These are phyloP conservation scores for Heterobasidion parviporum DNA, from an alignment of 1,284 basidiomycete genomes.

Conservation along the genomic window DNA sequence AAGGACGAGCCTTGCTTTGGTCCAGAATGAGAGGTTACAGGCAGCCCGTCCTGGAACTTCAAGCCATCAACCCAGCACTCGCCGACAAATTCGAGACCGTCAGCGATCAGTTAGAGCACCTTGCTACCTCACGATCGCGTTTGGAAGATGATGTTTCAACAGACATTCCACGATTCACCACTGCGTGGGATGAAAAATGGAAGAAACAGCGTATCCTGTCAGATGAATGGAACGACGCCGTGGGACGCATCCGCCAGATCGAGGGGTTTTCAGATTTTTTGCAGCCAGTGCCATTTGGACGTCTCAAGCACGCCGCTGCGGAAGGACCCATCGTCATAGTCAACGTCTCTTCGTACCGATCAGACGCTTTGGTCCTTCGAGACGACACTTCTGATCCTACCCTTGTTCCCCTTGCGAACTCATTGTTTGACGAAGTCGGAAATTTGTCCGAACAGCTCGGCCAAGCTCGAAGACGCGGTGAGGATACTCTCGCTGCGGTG, in stretches of 20 bases:
- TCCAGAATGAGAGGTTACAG: slow-evolving; percentile 16
- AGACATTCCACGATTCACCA: not conserved
- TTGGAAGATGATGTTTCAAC: not conserved
- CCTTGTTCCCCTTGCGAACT: not conserved
- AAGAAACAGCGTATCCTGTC: slow-evolving; percentile 14
- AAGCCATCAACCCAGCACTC: slow-evolving; percentile 11
- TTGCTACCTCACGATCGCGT: not conserved
- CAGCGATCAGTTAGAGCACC: slow-evolving; percentile 4
- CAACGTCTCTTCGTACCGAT: slow-evolving; percentile 18
- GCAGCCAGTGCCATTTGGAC: slow-evolving; percentile 13
- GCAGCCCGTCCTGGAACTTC: slow-evolving; percentile 13
- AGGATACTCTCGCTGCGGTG: not conserved
- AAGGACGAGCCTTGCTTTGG: slow-evolving; percentile 23
- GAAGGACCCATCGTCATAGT: slow-evolving; percentile 29
- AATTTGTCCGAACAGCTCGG: not conserved
- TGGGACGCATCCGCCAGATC: slow-evolving; percentile 19
- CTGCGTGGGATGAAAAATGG: slow-evolving; percentile 11
- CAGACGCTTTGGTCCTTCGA: slow-evolving; percentile 20
- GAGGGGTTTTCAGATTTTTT: slow-evolving; percentile 20
- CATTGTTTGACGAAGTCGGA: not conserved
- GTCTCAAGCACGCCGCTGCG: slow-evolving; percentile 19
- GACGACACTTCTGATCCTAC: not conserved
- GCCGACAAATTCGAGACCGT: slow-evolving; percentile 18
- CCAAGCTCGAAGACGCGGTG: not conserved
- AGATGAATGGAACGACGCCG: slow-evolving; percentile 15